Evolutionary conservation across 768 basidiomycete species (phyloP).

Genomic region (Mycena metata): DNA sequence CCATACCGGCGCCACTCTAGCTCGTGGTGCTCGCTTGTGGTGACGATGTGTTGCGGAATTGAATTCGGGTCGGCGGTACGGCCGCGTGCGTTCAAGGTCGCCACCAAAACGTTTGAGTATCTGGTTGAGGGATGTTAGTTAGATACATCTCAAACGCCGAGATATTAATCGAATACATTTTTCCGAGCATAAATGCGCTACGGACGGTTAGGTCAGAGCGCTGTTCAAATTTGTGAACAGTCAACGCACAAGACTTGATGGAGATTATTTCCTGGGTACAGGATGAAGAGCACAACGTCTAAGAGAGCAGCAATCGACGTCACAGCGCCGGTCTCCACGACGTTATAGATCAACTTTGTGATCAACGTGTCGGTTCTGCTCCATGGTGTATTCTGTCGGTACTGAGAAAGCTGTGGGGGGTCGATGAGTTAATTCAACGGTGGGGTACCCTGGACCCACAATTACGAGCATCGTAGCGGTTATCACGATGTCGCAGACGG

Average conservation of each 20-base stretch:
- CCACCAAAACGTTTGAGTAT: slow-evolving; percentile 22
- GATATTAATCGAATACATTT: not conserved
- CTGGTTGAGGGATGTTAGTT: not conserved
- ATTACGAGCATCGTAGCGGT: not conserved
- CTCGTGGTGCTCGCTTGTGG: too few species aligned
- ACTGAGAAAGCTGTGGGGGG: slow-evolving; percentile 8
- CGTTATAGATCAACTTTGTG: slow-evolving; percentile 25
- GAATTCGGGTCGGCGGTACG: too few species aligned
- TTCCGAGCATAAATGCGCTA: slow-evolving; percentile 23
- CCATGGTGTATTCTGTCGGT: slow-evolving; percentile 8
- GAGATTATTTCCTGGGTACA: slow-evolving; percentile 13
- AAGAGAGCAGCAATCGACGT: slow-evolving; percentile 20
- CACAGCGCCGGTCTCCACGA: slow-evolving; percentile 29
- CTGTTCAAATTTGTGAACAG: too few species aligned
- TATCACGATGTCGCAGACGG: slow-evolving; percentile 23
- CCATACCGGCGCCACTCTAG: too few species aligned
- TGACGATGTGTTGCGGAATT: too few species aligned
- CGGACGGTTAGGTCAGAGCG: not conserved
- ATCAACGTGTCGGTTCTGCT: slow-evolving; percentile 22
- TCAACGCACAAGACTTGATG: slow-evolving; percentile 21
- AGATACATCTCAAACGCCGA: not conserved
- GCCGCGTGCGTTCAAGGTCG: slow-evolving; percentile 11
- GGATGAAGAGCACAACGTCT: slow-evolving; percentile 25
- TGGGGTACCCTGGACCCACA: too few species aligned
- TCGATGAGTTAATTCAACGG: not conserved